Conservation (phyloP, 106 monocot genomes). For the Agapanthus africanus region DNA sequence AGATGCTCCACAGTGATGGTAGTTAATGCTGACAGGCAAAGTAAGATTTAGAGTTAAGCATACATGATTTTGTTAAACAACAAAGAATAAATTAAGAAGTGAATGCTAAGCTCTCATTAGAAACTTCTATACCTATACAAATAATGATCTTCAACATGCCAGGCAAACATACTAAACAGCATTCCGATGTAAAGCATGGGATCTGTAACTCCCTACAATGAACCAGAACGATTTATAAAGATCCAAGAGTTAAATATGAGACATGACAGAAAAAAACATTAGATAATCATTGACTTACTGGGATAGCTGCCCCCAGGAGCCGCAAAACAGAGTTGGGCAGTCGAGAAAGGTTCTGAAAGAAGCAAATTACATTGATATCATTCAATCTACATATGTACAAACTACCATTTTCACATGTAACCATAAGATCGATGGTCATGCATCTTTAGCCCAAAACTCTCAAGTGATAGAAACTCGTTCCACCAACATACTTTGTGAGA, state of each 20-base stretch:
- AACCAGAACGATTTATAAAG: constrained; percentile 10
- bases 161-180: constrained; percentile 98
- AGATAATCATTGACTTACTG: constrained; percentile 39
- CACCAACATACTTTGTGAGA: not conserved
- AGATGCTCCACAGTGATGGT: constrained; percentile 95
- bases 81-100: not conserved
- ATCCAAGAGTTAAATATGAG: not conserved
- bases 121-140: constrained; percentile 60
- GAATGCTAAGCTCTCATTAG: not conserved
- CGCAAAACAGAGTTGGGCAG: constrained; percentile 60
- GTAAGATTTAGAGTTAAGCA: not conserved
- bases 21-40: constrained; percentile 64
- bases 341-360: constrained; percentile 55
- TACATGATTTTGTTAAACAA: not conserved
- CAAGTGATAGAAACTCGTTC: not conserved
- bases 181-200: constrained; percentile 99
- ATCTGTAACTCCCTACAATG: constrained; percentile 88
- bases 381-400: not conserved
- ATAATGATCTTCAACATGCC: constrained; percentile 99
- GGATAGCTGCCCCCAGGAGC: constrained; percentile 56
- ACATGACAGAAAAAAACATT: not conserved
- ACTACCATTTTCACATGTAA: not conserved
- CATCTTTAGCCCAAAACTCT: not conserved
- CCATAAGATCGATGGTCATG: not conserved
- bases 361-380: not conserved